A percentile compares a stretch with the other conserved stretches of the same genome.
Conservation (phyloP, 2,329 filamentous ascomycete species). For the Zymoseptoria brevis region DNA sequence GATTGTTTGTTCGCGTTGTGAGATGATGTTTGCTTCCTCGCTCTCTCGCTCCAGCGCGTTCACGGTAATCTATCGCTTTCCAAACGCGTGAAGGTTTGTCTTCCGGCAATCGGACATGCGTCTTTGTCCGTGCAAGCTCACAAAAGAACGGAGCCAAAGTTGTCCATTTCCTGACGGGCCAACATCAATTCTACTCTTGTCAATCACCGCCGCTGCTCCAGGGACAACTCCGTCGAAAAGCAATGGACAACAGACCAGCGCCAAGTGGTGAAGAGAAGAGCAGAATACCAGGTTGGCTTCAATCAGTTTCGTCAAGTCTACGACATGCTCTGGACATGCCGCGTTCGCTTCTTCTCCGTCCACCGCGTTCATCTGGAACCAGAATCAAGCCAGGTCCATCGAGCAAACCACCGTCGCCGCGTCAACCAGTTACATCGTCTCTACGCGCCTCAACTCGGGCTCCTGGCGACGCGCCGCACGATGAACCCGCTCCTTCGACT, state of each 20-base stretch:
- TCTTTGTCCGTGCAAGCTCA: background rate
- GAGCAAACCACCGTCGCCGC: background rate
- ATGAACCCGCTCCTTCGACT: background rate
- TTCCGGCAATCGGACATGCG: background rate
- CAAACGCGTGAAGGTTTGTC: background rate
- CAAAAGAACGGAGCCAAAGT: background rate
- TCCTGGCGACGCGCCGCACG: no score
- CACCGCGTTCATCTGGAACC: background rate
- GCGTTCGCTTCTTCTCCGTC: background rate
- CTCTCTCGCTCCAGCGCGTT: no score
- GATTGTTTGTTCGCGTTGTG: no score
- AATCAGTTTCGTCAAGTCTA: background rate
- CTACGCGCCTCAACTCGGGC: background rate
- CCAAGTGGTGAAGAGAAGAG: background rate
- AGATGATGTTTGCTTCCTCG: no score
- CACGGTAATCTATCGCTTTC: background rate
- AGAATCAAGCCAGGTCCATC: background rate
- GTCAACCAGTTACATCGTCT: background rate
- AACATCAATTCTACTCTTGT: background rate
- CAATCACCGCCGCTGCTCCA: background rate
- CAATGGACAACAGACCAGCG: background rate
- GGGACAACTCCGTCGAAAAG: background rate
- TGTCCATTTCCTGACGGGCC: background rate
- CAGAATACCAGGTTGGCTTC: background rate
- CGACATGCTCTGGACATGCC: background rate